phyloP scores from a whole-genome alignment of 441 rosid species.

The Populus hybrid region DNA sequence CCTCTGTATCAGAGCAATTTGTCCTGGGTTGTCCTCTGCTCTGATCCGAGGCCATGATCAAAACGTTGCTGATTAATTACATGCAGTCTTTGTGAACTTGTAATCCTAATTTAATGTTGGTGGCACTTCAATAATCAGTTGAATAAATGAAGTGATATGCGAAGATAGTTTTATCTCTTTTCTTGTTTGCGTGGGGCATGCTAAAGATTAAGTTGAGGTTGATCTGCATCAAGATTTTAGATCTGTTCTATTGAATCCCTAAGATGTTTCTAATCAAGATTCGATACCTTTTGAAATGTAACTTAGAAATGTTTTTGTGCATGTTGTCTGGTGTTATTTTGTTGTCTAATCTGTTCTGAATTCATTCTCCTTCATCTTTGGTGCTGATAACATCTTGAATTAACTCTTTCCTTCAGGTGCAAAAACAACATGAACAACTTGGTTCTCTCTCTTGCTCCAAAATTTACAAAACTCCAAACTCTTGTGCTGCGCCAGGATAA shows the following conservation, averaged over 20 bases:
- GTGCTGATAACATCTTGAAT: neutral
- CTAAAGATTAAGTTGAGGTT: neutral
- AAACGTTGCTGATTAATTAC: neutral
- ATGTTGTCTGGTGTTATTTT: neutral
- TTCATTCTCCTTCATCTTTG: neutral
- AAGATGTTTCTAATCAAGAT: neutral
- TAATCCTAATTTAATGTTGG: neutral
- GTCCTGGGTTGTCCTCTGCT: neutral
- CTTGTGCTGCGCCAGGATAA: conserved; percentile 77
- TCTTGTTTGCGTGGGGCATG: neutral
- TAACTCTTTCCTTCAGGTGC: conserved; percentile 52
- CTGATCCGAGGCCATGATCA: neutral
- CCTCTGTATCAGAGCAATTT: neutral
- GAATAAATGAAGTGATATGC: neutral
- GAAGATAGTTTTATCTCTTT: neutral
- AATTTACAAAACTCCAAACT: conserved; percentile 65
- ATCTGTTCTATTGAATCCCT: neutral
- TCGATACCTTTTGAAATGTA: neutral
- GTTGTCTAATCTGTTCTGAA: neutral
- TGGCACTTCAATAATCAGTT: neutral
- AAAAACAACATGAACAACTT: conserved; percentile 73
- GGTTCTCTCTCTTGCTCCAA: conserved; percentile 79
- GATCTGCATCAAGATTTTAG: neutral
- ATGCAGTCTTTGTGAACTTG: neutral
- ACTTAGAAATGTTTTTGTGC: neutral